phyloP scores from a whole-genome alignment of 1,139 yeast species.

The Yarrowia galli region DNA sequence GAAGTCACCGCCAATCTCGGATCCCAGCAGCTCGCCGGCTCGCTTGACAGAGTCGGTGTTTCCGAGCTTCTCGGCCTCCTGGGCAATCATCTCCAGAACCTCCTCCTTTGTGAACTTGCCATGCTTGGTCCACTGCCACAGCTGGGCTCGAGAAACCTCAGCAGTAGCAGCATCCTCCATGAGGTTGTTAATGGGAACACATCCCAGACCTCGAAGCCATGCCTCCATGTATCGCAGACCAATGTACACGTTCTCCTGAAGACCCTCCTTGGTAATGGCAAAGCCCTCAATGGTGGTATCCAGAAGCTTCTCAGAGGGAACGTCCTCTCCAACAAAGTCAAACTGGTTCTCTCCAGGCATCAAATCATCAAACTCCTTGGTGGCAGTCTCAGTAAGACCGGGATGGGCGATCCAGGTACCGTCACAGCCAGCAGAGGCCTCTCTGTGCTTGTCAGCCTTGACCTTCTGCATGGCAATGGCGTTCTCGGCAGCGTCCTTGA shows the following conservation, averaged over 20 bases:
- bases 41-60: constrained; percentile 16
- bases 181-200: constrained; percentile 81
- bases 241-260: constrained; percentile 71
- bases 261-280: constrained; percentile 72
- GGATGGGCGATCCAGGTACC: constrained; percentile 89
- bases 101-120: constrained; percentile 68
- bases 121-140: constrained; percentile 86
- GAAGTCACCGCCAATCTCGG: constrained; percentile 31
- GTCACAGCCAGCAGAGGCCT: constrained; percentile 77
- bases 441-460: constrained; percentile 74
- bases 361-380: constrained; percentile 77
- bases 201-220: constrained; percentile 80
- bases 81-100: constrained; percentile 62
- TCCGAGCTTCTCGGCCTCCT: constrained; percentile 64
- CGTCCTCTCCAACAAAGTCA: constrained; percentile 56
- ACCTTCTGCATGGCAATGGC: constrained; percentile 74
- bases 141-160: constrained; percentile 81
- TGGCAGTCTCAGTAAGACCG: constrained; percentile 75
- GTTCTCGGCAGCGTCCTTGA: constrained; percentile 70
- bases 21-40: constrained; percentile 9
- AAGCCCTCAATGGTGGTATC: constrained; percentile 74
- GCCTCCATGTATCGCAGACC: constrained; percentile 84
- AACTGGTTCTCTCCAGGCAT: constrained; percentile 89
- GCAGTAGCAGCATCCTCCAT: constrained; percentile 93
- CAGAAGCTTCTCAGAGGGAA: constrained; percentile 72